Evolutionary conservation across 129 eudicot species (phyloP), one percentile per base, ranked within the genome.

Genomic region (Saposhnikovia divaricata): DNA sequence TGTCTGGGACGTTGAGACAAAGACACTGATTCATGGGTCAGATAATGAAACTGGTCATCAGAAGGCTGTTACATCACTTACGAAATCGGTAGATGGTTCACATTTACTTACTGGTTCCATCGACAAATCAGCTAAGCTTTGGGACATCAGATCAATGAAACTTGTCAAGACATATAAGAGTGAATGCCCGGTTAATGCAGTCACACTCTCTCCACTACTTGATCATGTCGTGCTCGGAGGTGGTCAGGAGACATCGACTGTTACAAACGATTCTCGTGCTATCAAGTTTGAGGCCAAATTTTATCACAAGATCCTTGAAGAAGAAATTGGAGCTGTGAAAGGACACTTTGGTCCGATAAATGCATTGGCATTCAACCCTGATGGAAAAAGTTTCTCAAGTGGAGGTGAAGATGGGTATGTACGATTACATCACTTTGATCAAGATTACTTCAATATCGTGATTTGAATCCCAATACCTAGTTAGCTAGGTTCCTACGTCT

Each of bases 321-420:
- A 92, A 89, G 93, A 92, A 83, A 89, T 94, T 45, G 98, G 98
- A 38, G 91, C 96, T 1, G 97, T 94, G 27, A 94, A 90, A 81
- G 98, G 98, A 34, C 98, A 94, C 76, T 94, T 94, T 72, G 97
- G 97, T 73, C 98, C 98, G 1, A 92, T 94, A 3, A 94, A 94
- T 89, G 98, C 98, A 37, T 84, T 94, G 91, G 97, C 98, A 42
- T 94, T 94, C 72, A 94, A 94, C 69, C 98, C 98, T 37, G 98
- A 94, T 84, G 97, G 97, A 12, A 94, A 85, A 86, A 94, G 98
- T 96, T 94, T 79, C 53, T 13, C 53, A 48, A 48, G 53, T 16
- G 61, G 61, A 51, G 61, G 61, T 19, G 61, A 53, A 53, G 63
- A 53, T 53, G 63, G 63, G 2, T 53, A 19, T 31, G 19, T 25